Base-by-base conservation (phyloP, 257 asterid genomes). In the Coffea eugenioides region DNA sequence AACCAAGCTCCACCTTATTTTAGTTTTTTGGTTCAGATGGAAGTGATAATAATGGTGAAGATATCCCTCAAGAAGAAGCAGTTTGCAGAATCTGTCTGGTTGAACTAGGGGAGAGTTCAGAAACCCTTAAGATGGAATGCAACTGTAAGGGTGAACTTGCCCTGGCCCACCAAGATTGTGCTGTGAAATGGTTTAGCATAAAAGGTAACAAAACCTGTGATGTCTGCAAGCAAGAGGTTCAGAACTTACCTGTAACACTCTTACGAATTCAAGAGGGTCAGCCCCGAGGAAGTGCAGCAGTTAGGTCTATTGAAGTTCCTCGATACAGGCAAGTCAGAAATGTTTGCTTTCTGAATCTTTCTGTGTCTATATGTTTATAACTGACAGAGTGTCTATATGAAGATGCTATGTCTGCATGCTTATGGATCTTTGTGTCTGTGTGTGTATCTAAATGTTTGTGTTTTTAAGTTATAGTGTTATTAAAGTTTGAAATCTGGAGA, bases 111-210 rank as follows among this genome's bases (percentile, higher is more conserved):
- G 98, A 94, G 88, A 94, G 96, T 46, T 97, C 97, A 25, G 97
- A 94, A 84, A 94, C 98, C 5, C 91, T 94, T 12, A 94, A 93
- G 89, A 73, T 93, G 97, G 98, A 94, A 76, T 94, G 98, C 66
- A 93, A 93, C 86, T 93, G 98, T 94, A 94, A 88, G 86, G 98
- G 97, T 11, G 97, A 93, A 84, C 97, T 93, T 31, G 94, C 96
- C 68, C 78, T 93, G 84, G 97, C 97, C 80, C 98, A 94, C 88
- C 89, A 86, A 88, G 97, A 93, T 75, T 94, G 98, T 83, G 98
- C 97, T 4, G 39, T 93, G 23, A 94, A 93, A 90, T 94, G 97
- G 98, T 94, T 94, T 81, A 83, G 93, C 82, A 90, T 94, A 73
- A 93, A 94, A 88, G 98, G 98, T 39, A 94, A 93, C 92, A 94